These are phyloP conservation scores for Sugiyamaella floridensis DNA, from an alignment of 805 yeast genomes.

Conservation along the genomic window DNA sequence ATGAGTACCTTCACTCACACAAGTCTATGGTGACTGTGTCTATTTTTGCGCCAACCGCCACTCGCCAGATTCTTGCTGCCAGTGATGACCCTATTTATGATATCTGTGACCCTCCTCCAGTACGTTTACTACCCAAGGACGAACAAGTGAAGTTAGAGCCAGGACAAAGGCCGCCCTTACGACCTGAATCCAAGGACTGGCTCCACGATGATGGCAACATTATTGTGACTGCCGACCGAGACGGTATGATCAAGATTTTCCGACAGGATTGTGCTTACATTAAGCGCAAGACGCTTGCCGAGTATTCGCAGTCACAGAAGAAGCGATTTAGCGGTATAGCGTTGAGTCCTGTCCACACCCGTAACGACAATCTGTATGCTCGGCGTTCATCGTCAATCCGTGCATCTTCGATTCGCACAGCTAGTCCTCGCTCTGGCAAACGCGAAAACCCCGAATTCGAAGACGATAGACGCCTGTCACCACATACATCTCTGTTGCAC, in stretches of 20 bases:
- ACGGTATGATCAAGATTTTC: slow-evolving; percentile 68
- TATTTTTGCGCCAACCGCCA: slow-evolving; percentile 64
- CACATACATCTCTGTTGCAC: not conserved
- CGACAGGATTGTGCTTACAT: slow-evolving; percentile 68
- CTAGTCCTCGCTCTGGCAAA: slow-evolving; percentile 1
- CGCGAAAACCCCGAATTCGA: not conserved
- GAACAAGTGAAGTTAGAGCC: not conserved
- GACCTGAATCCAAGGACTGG: slow-evolving; percentile 11
- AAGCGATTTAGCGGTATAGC: slow-evolving; percentile 17
- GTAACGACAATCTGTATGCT: slow-evolving; percentile 14
- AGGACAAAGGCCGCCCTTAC: slow-evolving; percentile 6
- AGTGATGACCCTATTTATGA: slow-evolving; percentile 80
- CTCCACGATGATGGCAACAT: slow-evolving; percentile 35
- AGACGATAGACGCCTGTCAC: not conserved
- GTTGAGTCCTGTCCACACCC: slow-evolving; percentile 18
- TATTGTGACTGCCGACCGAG: slow-evolving; percentile 68
- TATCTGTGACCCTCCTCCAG: slow-evolving; percentile 35
- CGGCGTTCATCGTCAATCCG: slow-evolving; percentile 11
- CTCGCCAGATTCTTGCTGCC: slow-evolving; percentile 55
- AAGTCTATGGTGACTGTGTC: slow-evolving; percentile 69
- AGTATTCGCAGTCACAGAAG: slow-evolving; percentile 11
- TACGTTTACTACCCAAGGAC: slow-evolving; percentile 14
- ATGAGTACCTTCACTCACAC: slow-evolving; percentile 71
- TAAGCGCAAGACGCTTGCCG: slow-evolving; percentile 17
- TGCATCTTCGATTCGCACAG: slow-evolving; percentile 8